phyloP scores from a whole-genome alignment of 345 rosid species.

The Abelmoschus esculentus region DNA sequence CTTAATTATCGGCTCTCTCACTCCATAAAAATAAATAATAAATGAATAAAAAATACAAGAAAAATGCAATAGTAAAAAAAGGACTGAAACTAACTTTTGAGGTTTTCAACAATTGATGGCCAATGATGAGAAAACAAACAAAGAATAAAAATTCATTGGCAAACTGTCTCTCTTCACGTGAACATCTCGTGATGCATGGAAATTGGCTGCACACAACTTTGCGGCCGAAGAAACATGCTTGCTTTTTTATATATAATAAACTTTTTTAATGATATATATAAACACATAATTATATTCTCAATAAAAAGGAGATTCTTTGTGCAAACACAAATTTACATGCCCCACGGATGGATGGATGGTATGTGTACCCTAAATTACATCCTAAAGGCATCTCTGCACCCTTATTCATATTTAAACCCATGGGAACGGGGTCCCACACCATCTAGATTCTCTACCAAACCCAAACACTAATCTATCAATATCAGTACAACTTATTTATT shows the following conservation, averaged over 20 bases:
- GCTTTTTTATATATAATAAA: too few species aligned
- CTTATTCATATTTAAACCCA: constrained; percentile 20
- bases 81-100: constrained; percentile 9
- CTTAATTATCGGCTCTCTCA: too few species aligned
- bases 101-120: background rate
- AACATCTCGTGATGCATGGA: constrained; percentile 42
- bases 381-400: constrained; percentile 28
- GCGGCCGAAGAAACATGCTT: background rate
- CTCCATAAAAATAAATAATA: too few species aligned
- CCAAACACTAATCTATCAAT: constrained; percentile 10
- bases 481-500: background rate
- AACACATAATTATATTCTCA: too few species aligned
- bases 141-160: background rate
- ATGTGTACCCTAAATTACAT: constrained; percentile 29
- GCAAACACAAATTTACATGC: constrained; percentile 8
- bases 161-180: constrained; percentile 41
- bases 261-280: too few species aligned
- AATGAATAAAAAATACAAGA: background rate
- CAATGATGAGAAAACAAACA: constrained; percentile 17
- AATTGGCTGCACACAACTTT: background rate
- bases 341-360: constrained; percentile 14
- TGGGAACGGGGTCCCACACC: constrained; percentile 29
- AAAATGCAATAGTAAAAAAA: background rate
- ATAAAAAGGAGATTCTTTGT: constrained; percentile 19
- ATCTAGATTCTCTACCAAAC: constrained; percentile 34